These are phyloP conservation scores for Flammula alnicola DNA, from an alignment of 1,284 basidiomycete species.

Conservation along the genomic window DNA sequence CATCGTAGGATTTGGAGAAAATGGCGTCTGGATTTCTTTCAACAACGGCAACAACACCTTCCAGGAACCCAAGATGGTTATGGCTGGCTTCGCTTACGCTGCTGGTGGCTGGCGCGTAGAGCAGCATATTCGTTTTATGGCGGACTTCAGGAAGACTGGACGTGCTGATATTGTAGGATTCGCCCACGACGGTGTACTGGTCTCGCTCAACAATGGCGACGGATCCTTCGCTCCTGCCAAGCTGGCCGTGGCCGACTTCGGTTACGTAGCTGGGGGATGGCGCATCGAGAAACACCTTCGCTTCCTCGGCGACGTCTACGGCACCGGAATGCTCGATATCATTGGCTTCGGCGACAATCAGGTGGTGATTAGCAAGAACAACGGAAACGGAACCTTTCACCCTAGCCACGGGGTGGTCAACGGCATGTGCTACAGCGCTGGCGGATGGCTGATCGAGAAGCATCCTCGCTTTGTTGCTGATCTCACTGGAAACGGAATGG, in stretches of 20 bases:
- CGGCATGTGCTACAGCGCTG: conserved; percentile 2
- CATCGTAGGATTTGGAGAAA: conserved; percentile 18
- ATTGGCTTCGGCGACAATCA: conserved; percentile 11
- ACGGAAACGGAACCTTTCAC: conserved; percentile 17
- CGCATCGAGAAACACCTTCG: conserved; percentile 11
- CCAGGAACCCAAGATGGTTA: neutral
- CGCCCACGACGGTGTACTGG: conserved; percentile 5
- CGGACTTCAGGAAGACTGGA: conserved; percentile 15
- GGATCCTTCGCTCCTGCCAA: conserved; percentile 12
- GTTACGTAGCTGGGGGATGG: conserved; percentile 10
- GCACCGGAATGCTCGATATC: conserved; percentile 6
- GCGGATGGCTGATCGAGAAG: conserved; percentile 2
- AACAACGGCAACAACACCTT: conserved; percentile 16
- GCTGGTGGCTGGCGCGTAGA: conserved; percentile 16
- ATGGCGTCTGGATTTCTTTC: conserved; percentile 11
- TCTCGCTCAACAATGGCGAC: conserved; percentile 12
- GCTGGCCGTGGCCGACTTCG: conserved; percentile 4
- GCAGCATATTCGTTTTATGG: conserved; percentile 16
- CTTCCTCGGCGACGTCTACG: conserved; percentile 11
- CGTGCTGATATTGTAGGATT: conserved; percentile 16
- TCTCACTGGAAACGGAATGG: conserved; percentile 15
- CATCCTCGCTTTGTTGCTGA: conserved; percentile 5
- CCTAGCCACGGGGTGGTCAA: conserved; percentile 1
- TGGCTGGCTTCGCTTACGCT: conserved; percentile 13
- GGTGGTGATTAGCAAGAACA: conserved; percentile 7